Percentiles rank a stretch among this genome's conserved stretches.
Conservation (phyloP, 2,329 filamentous ascomycete species). For the Fusarium lateritium region DNA sequence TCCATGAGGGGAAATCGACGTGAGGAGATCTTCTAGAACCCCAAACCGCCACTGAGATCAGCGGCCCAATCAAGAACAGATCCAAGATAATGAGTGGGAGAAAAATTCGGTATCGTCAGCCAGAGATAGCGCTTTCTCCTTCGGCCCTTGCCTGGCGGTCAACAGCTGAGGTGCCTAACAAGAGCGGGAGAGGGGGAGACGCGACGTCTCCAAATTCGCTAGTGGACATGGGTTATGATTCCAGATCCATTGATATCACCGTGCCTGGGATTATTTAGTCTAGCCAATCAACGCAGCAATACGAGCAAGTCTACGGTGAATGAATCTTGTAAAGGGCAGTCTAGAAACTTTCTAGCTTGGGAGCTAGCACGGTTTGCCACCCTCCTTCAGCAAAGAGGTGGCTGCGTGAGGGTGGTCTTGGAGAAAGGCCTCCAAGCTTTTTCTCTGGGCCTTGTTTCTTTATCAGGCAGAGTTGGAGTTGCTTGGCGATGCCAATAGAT, state of each 20-base stretch:
- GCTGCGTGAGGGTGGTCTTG: constrained; percentile 10
- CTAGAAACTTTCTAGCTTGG: constrained; percentile 49
- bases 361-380: constrained; percentile 16
- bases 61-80: constrained; percentile 42
- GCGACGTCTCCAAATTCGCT: constrained; percentile 26
- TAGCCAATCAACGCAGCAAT: constrained; percentile 30
- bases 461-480: constrained; percentile 1
- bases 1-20: constrained; percentile 36
- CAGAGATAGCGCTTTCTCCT: constrained; percentile 24
- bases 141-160: constrained; percentile 14
- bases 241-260: constrained; percentile 26
- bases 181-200: constrained; percentile 26
- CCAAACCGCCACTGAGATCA: constrained; percentile 28
- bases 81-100: constrained; percentile 32
- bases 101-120: constrained; percentile 8
- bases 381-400: constrained; percentile 9
- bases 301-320: neutral
- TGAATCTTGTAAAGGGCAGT: constrained; percentile 21
- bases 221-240: constrained; percentile 13
- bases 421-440: constrained; percentile 16
- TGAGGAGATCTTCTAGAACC: constrained; percentile 26
- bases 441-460: constrained; percentile 1
- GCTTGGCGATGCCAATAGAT: constrained; percentile 32
- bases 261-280: constrained; percentile 11
- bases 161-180: constrained; percentile 8